These are phyloP conservation scores for Tillandsia fasciculata DNA, from an alignment of 176 grass and related monocot genomes.

Conservation along the genomic window DNA sequence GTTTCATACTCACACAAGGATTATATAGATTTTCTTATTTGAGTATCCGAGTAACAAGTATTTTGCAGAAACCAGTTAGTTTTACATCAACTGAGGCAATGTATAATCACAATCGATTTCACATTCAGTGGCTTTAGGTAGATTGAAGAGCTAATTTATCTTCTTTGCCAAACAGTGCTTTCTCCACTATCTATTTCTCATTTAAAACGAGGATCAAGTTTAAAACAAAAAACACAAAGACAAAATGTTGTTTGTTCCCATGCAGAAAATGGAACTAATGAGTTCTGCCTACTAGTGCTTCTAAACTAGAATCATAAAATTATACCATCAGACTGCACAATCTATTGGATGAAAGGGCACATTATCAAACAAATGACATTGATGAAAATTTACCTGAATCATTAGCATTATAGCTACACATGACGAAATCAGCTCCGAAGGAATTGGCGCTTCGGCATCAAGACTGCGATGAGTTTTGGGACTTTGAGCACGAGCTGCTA, in stretches of 20 bases:
- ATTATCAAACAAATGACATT: neutral
- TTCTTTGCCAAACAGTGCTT: too few relatives aligned
- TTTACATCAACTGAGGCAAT: too few relatives aligned
- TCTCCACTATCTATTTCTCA: too few relatives aligned
- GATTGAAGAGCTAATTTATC: too few relatives aligned
- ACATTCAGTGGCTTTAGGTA: too few relatives aligned
- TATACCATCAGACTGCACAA: neutral
- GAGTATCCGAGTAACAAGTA: too few relatives aligned
- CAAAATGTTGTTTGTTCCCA: neutral
- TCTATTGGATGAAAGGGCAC: too few relatives aligned
- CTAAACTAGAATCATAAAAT: neutral
- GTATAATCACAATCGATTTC: too few relatives aligned
- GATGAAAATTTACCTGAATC: conserved; percentile 68
- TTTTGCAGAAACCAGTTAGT: too few relatives aligned
- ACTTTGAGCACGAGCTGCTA: conserved; percentile 20
- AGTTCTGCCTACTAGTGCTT: neutral
- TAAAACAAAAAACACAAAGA: neutral
- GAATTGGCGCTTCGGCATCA: conserved; percentile 40
- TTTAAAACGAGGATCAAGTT: neutral
- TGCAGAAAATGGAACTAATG: too few relatives aligned
- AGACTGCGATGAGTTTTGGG: conserved; percentile 31
- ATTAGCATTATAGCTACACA: conserved; percentile 75
- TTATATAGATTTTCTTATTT: too few relatives aligned
- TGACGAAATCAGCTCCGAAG: conserved; percentile 70
- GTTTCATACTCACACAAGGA: too few relatives aligned